Evolutionary conservation across 495 filamentous ascomycete species (phyloP).

Genomic region (Lineolata rhizophorae): DNA sequence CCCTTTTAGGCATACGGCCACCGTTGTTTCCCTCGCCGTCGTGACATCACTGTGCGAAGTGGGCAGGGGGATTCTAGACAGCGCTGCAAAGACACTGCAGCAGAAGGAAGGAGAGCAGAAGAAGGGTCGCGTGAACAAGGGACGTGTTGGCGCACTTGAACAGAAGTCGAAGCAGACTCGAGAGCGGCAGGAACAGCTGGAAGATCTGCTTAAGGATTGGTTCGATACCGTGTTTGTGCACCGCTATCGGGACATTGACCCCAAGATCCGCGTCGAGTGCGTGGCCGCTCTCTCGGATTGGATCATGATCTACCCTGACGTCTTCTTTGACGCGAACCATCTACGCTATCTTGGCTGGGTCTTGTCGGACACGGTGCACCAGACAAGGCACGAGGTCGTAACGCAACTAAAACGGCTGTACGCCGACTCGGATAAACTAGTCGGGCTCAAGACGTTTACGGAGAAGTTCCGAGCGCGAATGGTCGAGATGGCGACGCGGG

Average conservation of each 20-base stretch:
- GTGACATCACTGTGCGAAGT: constrained; percentile 44
- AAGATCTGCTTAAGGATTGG: constrained; percentile 50
- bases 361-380: constrained; percentile 50
- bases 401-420: constrained; percentile 58
- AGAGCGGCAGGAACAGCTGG: constrained; percentile 36
- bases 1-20: constrained; percentile 84
- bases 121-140: constrained; percentile 56
- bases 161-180: constrained; percentile 42
- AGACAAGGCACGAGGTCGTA: constrained; percentile 55
- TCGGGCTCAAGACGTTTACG: constrained; percentile 64
- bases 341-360: constrained; percentile 91
- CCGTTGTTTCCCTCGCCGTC: constrained; percentile 55
- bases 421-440: constrained; percentile 50
- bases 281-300: constrained; percentile 65
- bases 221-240: constrained; percentile 85
- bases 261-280: constrained; percentile 66
- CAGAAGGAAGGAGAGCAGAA: constrained; percentile 66
- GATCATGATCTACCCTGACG: constrained; percentile 61
- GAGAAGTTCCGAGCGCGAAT: constrained; percentile 72
- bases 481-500: constrained; percentile 76
- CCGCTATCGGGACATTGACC: constrained; percentile 84
- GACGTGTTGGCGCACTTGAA: constrained; percentile 42
- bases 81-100: constrained; percentile 49
- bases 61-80: constrained; percentile 38
- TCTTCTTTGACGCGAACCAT: constrained; percentile 72